Percentiles rank a stretch among this genome's conserved stretches.
Conservation (phyloP, 2,329 filamentous ascomycete genomes). For the Cryoendolithus antarcticus region DNA sequence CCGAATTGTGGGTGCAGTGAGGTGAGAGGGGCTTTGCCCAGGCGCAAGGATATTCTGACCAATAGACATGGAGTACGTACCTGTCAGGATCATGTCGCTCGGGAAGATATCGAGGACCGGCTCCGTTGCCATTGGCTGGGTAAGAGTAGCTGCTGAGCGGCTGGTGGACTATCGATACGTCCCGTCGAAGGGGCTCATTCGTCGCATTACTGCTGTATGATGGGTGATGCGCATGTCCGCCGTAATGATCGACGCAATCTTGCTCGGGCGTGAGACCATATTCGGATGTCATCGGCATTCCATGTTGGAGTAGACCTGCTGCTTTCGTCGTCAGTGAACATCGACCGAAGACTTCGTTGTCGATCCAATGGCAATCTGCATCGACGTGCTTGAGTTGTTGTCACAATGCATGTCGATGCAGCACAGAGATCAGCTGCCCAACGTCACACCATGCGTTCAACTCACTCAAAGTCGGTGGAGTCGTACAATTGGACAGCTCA, state of each 20-base stretch:
- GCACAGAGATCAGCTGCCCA: slow-evolving; percentile 10
- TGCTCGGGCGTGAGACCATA: slow-evolving; percentile 32
- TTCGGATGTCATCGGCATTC: slow-evolving; percentile 29
- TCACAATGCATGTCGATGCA: slow-evolving; percentile 4
- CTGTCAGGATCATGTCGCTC: slow-evolving; percentile 38
- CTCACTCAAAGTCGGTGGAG: slow-evolving; percentile 3
- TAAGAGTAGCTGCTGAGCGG: slow-evolving; percentile 33
- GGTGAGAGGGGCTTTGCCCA: slow-evolving; percentile 16
- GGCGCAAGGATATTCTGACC: background rate
- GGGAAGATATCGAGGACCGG: slow-evolving; percentile 36
- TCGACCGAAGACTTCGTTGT: slow-evolving; percentile 9
- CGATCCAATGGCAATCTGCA: slow-evolving; percentile 28
- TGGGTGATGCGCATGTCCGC: slow-evolving; percentile 33
- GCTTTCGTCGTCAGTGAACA: slow-evolving; percentile 4
- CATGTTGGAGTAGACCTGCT: slow-evolving; percentile 33
- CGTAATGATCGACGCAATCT: slow-evolving; percentile 34
- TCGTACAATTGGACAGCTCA: background rate
- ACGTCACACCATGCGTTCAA: slow-evolving; percentile 13
- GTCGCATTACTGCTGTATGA: slow-evolving; percentile 28
- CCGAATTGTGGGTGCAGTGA: slow-evolving; percentile 1
- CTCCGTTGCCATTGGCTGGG: slow-evolving; percentile 31
- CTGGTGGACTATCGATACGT: slow-evolving; percentile 36
- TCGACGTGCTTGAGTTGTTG: slow-evolving; percentile 6
- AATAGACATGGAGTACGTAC: slow-evolving; percentile 33
- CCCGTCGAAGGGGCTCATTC: slow-evolving; percentile 40